These are phyloP conservation scores for Aegilops longissima DNA, from an alignment of 176 grass and related monocot species.

Conservation along the genomic window DNA sequence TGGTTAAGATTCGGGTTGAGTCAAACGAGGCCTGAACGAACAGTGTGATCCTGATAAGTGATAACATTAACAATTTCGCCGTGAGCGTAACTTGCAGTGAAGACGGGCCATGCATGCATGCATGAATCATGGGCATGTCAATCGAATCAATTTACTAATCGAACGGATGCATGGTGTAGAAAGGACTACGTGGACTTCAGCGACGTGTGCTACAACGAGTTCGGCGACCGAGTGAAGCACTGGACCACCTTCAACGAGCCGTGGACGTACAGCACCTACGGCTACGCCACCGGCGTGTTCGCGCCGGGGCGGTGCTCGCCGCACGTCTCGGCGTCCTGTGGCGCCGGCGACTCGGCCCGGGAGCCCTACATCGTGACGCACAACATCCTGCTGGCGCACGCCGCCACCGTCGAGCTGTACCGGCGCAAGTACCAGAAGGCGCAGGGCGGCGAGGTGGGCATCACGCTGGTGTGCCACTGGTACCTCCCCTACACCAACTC, in stretches of 20 bases:
- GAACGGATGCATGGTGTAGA: constrained; percentile 7
- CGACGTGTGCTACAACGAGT: constrained; percentile 63
- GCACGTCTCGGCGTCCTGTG: constrained; percentile 29
- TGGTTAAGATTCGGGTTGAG: too few species aligned
- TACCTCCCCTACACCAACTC: constrained; percentile 48
- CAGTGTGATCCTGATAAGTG: too few species aligned
- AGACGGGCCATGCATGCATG: too few species aligned
- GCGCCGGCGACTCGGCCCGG: constrained; percentile 38
- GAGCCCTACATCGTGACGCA: constrained; percentile 70
- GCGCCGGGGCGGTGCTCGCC: constrained; percentile 57
- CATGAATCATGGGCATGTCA: too few species aligned
- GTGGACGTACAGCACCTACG: constrained; percentile 30
- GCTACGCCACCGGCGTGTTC: constrained; percentile 37
- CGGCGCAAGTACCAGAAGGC: constrained; percentile 43
- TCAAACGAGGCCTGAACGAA: too few species aligned
- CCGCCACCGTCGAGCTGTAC: constrained; percentile 47
- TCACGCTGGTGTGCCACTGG: constrained; percentile 56
- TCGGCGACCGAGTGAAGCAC: constrained; percentile 77
- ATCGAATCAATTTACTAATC: neutral
- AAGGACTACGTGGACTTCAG: constrained; percentile 65
- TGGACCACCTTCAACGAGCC: constrained; percentile 79
- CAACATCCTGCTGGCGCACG: constrained; percentile 59
- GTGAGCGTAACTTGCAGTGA: too few species aligned
- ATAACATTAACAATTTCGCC: too few species aligned
- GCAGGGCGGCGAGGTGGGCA: constrained; percentile 67